Evolutionary conservation across 148 eudicot genomes (phyloP), one percentile per base, ranked within the genome.

Genomic region (Polygonum maritimum): DNA sequence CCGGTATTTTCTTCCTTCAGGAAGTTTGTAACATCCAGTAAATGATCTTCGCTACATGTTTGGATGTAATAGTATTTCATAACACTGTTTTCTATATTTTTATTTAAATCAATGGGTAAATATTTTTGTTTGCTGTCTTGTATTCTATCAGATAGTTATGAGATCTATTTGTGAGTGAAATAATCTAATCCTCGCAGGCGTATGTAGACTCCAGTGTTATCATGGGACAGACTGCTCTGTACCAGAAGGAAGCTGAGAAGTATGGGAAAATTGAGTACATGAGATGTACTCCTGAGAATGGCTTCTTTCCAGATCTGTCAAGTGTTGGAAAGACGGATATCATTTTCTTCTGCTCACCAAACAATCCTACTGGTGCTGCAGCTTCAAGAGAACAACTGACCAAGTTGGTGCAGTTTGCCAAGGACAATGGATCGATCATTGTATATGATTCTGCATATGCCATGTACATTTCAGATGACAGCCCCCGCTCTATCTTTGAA

Each of bases 341-440:
- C 77, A 91, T 91, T 80, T 93, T 93, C 77, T 91, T 93, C 80
- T 93, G 98, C 81, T 93, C 98, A 75, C 98, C 98, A n/a, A 93
- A 93, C 80, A 93, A 93, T 84, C 98, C 98, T 80, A 93, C 98
- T 55, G 98, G 98, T 77, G 87, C 90, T 74, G 87, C 94, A 85
- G 98, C 98, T 74, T 86, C 97, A 36, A 88, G 91, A 76, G 92
- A 93, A 83, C 97, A 93, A 74, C 83, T 91, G 70, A 91, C 90
- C 44, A 81, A 82, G 69, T 76, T 93, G 78, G 98, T 91, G 16
- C 80, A 89, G 76, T 93, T 91, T 85, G 97, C 98, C 6, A 93
- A 91, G 84, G 85, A 87, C 71, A 93, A 93, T 81, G 97, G 98
- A 38, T 91, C 98, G 3, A 93, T 93, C 82, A 89, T 93, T 77